Evolutionary conservation across 2,329 filamentous ascomycete species (phyloP), one percentile per base, ranked within the genome.

Genomic region (Fusarium annulatum): DNA sequence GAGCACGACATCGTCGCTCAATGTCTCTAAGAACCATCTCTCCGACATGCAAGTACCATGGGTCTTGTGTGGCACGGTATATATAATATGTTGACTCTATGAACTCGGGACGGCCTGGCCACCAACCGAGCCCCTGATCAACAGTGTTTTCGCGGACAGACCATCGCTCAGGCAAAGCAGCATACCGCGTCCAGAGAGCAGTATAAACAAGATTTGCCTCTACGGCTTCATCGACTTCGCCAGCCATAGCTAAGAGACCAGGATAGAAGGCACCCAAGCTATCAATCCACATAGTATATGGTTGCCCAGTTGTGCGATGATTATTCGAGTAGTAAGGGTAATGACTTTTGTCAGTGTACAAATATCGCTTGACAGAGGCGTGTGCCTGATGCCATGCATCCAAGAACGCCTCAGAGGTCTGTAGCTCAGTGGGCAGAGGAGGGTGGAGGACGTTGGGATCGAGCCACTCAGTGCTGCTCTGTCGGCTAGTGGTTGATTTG

Each of bases 51-150:
- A 98, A 86, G 82, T 98, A 98, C 95, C 96, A 99, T 0, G 95
- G 95, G 81, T 99, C 96, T 76, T 92, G 90, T 1, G 96, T 98
- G 4, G 96, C 95, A 57, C 93, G 92, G 81, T 97, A 98, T n/a
- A 99, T 86, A 79, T 98, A 94, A 83, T 97, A 99, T 0, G 94
- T 97, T 2, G 95, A 98, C 83, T 99, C 96, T 75, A 98, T 95
- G 79, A 98, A 98, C 81, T 99, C 96, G 9, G 96, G 96, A 30
- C 96, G 90, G 28, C 97, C 94, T 16, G 94, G 94, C 93, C 97
- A 99, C 94, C 96, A 98, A 16, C 92, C 91, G 33, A 98, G 89
- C 15, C 94, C 94, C 23, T 92, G 91, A 79, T 98, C 96, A 52
- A 98, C 92, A 61, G 92, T 91, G 34, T 93, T 93, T 30, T 95